A percentile compares a stretch with the other conserved stretches of the same genome.
Evolutionary conservation across 129 eudicot genomes (phyloP).

Genomic region (Lonicera japonica): DNA sequence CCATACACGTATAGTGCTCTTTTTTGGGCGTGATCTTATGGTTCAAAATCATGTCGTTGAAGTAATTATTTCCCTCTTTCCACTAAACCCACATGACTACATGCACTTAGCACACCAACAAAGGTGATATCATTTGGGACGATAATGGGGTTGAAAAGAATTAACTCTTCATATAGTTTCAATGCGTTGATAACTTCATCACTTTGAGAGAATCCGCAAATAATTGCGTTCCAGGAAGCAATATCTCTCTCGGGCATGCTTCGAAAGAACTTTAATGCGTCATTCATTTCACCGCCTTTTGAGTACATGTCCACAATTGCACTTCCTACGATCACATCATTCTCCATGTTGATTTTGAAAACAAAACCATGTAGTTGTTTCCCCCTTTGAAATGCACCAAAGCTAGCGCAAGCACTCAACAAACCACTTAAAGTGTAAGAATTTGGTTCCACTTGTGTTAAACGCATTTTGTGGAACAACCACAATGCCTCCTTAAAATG

Average conservation of each 20-base stretch:
- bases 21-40: conserved; percentile 31
- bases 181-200: conserved; percentile 39
- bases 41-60: conserved; percentile 29
- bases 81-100: conserved; percentile 47
- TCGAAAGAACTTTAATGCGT: not conserved
- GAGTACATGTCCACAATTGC: conserved; percentile 2
- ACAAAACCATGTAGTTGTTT: conserved; percentile 6
- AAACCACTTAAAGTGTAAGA: not conserved
- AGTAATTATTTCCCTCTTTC: conserved; percentile 43
- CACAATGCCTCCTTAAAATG: not conserved
- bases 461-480: not conserved
- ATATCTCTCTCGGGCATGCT: conserved; percentile 37
- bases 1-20: conserved; percentile 54
- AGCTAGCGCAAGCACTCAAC: not conserved
- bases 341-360: not conserved
- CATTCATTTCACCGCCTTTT: not conserved
- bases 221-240: conserved; percentile 56
- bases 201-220: conserved; percentile 38
- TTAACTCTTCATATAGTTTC: conserved; percentile 32
- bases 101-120: conserved; percentile 36
- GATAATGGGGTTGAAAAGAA: conserved; percentile 21
- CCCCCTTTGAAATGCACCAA: not conserved
- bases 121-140: conserved; percentile 37
- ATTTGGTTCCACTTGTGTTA: not conserved
- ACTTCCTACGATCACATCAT: not conserved